These are phyloP conservation scores for Penicillium herquei DNA, from an alignment of 495 filamentous ascomycete genomes.

Conservation along the genomic window DNA sequence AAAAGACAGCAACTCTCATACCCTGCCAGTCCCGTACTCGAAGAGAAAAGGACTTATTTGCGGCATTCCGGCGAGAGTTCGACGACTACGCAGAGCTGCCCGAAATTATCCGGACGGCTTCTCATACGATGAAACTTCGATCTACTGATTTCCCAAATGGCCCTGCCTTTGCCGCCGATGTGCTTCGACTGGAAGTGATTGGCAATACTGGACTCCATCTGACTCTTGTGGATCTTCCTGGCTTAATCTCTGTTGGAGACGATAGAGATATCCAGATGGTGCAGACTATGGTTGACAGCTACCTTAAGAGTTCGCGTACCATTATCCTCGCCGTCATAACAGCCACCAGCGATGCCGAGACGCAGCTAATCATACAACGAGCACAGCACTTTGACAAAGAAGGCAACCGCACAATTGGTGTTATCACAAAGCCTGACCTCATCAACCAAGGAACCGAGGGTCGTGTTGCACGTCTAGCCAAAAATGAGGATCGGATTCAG, in stretches of 20 bases:
- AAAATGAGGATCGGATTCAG: constrained; percentile 40
- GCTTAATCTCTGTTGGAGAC: constrained; percentile 34
- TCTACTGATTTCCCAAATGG: constrained; percentile 10
- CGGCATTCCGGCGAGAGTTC: constrained; percentile 8
- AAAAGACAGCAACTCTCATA: constrained; percentile 15
- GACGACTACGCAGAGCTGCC: constrained; percentile 36
- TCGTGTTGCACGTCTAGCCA: constrained; percentile 33
- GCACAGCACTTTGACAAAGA: constrained; percentile 43
- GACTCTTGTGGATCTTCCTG: constrained; percentile 57
- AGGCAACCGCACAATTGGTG: constrained; percentile 52
- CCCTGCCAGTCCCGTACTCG: constrained; percentile 9
- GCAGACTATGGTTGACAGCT: constrained; percentile 25
- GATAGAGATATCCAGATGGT: constrained; percentile 31
- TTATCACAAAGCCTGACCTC: constrained; percentile 54
- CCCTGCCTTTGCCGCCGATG: constrained; percentile 44
- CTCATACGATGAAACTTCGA: constrained; percentile 35
- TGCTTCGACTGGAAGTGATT: constrained; percentile 51
- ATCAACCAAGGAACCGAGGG: constrained; percentile 32
- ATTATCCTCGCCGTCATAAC: constrained; percentile 40
- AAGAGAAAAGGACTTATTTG: constrained; percentile 11
- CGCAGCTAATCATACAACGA: constrained; percentile 49
- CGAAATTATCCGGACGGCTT: constrained; percentile 41
- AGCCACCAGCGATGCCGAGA: constrained; percentile 50
- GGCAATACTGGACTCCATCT: constrained; percentile 50
- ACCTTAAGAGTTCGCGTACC: constrained; percentile 31